Evolutionary conservation across 2,329 filamentous ascomycete genomes (phyloP).

Genomic region (Lachnellula arida): DNA sequence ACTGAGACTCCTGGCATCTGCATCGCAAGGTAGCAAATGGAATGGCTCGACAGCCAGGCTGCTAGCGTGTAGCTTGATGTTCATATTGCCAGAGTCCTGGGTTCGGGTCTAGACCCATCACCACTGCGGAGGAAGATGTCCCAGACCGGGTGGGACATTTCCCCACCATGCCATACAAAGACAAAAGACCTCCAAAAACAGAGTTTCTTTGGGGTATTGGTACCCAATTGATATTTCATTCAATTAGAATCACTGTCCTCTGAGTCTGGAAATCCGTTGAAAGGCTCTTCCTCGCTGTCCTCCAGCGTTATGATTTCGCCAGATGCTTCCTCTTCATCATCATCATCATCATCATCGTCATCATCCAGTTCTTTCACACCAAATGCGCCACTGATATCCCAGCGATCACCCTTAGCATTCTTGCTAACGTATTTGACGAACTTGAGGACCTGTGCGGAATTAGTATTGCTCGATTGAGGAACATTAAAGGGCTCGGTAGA

Average conservation of each 20-base stretch:
- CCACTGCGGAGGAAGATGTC: too few relatives aligned
- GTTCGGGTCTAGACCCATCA: too few relatives aligned
- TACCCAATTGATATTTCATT: background rate
- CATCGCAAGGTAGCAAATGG: too few relatives aligned
- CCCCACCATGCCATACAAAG: background rate
- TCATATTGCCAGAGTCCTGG: too few relatives aligned
- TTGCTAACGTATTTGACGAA: constrained; percentile 96
- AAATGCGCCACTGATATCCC: constrained; percentile 81
- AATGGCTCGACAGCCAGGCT: too few relatives aligned
- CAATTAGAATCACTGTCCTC: constrained; percentile 32
- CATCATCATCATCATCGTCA: constrained; percentile 35
- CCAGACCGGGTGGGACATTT: too few relatives aligned
- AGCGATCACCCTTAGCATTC: constrained; percentile 79
- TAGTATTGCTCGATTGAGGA: too few relatives aligned
- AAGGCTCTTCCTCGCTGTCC: constrained; percentile 49
- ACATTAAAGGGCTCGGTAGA: too few relatives aligned
- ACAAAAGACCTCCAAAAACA: background rate
- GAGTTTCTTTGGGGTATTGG: background rate
- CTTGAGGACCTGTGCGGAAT: constrained; percentile 53
- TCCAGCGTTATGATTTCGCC: constrained; percentile 33
- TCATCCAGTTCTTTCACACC: constrained; percentile 60
- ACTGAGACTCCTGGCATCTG: too few relatives aligned
- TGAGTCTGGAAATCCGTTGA: constrained; percentile 50
- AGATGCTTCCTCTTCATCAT: constrained; percentile 35
- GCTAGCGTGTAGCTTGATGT: too few relatives aligned